A percentile compares a stretch with the other conserved stretches of the same genome.
phyloP scores from a whole-genome alignment of 805 yeast genomes.

The Peterozyma xylosa region DNA sequence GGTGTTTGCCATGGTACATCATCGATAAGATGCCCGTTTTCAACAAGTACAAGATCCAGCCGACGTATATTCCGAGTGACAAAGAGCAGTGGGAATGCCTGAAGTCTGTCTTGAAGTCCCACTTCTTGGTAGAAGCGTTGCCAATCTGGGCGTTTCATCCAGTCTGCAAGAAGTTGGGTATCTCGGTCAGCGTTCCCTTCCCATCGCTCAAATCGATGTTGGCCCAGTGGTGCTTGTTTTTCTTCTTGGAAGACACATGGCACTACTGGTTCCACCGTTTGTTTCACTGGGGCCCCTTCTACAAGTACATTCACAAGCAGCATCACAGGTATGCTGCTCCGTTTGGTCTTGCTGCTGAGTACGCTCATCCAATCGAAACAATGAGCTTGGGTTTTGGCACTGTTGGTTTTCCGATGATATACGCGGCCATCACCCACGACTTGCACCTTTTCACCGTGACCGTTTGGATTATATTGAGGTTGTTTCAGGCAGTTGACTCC shows the following conservation, averaged over 20 bases:
- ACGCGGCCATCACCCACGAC: conserved; percentile 36
- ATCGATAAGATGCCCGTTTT: conserved; percentile 47
- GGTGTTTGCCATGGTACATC: conserved; percentile 53
- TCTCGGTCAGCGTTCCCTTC: conserved; percentile 45
- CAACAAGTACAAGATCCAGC: conserved; percentile 46
- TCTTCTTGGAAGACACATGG: conserved; percentile 51
- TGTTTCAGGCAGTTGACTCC: conserved; percentile 53
- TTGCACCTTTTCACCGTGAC: conserved; percentile 49
- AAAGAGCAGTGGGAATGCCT: conserved; percentile 58
- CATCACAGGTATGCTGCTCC: conserved; percentile 60
- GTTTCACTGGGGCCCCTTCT: conserved; percentile 49
- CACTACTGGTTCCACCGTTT: conserved; percentile 54
- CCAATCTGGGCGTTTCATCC: conserved; percentile 64
- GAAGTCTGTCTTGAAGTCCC: conserved; percentile 48
- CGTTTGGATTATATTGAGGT: conserved; percentile 43
- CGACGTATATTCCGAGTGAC: conserved; percentile 40
- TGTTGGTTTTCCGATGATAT: conserved; percentile 52
- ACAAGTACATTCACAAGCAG: conserved; percentile 51
- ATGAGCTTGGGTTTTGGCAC: conserved; percentile 52
- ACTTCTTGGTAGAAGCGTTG: conserved; percentile 49
- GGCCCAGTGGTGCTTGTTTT: conserved; percentile 39
- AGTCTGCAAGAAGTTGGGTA: conserved; percentile 38
- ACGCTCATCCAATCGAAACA: conserved; percentile 55
- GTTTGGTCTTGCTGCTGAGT: conserved; percentile 54
- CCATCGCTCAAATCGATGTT: conserved; percentile 35